phyloP scores from a whole-genome alignment of 768 basidiomycete genomes.

The Tylopilus felleus region DNA sequence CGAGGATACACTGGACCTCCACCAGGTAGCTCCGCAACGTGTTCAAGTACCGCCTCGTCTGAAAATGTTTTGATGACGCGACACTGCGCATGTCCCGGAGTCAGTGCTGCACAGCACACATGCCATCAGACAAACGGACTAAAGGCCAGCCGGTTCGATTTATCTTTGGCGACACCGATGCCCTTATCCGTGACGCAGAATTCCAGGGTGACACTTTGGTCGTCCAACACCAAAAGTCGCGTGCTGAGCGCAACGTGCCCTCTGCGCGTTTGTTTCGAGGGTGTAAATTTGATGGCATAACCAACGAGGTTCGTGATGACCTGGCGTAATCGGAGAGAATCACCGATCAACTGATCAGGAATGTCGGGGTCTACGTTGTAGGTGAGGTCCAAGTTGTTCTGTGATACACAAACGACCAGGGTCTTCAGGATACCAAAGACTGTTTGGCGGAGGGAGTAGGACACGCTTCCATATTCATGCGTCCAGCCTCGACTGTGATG shows the following conservation, averaged over 20 bases:
- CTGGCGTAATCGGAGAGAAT: constrained; percentile 90
- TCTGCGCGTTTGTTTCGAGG: constrained; percentile 68
- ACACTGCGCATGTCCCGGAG: constrained; percentile 45
- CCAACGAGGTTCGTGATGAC: constrained; percentile 95
- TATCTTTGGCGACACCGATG: constrained; percentile 98
- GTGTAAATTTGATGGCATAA: constrained; percentile 97
- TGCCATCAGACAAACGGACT: too few relatives aligned
- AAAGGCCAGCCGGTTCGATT: too few relatives aligned
- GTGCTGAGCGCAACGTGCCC: constrained; percentile 92
- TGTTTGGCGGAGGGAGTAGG: constrained; percentile 94
- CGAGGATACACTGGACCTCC: constrained; percentile 78
- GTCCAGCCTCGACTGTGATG: constrained; percentile 86
- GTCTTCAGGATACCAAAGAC: constrained; percentile 98
- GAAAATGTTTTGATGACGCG: constrained; percentile 92
- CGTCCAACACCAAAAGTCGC: constrained; percentile 72
- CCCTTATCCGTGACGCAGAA: constrained; percentile 98
- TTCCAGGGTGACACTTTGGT: constrained; percentile 84
- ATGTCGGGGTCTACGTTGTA: constrained; percentile 96
- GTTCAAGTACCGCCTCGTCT: constrained; percentile 86
- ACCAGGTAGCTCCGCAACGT: constrained; percentile 78
- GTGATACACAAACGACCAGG: constrained; percentile 93
- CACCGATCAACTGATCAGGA: constrained; percentile 95
- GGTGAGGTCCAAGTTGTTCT: constrained; percentile 93
- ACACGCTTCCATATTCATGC: constrained; percentile 99
- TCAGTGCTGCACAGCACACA: too few relatives aligned